Evolutionary conservation across 1,139 yeast genomes (phyloP).

Genomic region (Pneumocystis wakefieldiae): DNA sequence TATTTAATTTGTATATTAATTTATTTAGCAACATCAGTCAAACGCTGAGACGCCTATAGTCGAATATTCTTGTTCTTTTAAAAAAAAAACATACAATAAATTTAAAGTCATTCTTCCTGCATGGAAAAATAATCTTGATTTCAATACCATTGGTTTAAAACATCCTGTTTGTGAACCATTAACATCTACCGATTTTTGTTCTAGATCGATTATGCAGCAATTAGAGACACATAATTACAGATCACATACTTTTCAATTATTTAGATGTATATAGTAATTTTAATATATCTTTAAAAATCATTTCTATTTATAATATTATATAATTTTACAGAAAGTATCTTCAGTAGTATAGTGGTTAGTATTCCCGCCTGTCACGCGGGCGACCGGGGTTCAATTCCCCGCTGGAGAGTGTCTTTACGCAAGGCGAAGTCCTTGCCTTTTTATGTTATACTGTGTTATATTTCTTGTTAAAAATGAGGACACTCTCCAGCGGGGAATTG

Average conservation of each 20-base stretch:
- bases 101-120: not conserved
- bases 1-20: too few species aligned
- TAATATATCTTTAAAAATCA: not conserved
- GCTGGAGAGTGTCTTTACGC: constrained; percentile 4
- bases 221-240: not conserved
- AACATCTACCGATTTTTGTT: not conserved
- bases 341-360: constrained; percentile 9
- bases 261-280: not conserved
- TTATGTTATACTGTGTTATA: too few species aligned
- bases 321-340: not conserved
- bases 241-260: not conserved
- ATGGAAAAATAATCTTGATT: not conserved
- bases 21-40: too few species aligned
- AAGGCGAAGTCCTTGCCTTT: too few species aligned
- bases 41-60: too few species aligned
- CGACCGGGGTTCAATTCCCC: constrained; percentile 12
- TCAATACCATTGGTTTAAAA: not conserved
- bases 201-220: not conserved
- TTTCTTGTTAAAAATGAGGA: too few species aligned
- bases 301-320: too few species aligned
- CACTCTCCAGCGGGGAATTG: constrained; percentile 11
- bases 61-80: too few species aligned
- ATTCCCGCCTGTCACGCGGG: constrained; percentile 12
- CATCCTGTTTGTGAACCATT: not conserved
- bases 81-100: not conserved